Base-by-base conservation (phyloP, 495 filamentous ascomycete species). In the Hyaloscypha finlandica region DNA sequence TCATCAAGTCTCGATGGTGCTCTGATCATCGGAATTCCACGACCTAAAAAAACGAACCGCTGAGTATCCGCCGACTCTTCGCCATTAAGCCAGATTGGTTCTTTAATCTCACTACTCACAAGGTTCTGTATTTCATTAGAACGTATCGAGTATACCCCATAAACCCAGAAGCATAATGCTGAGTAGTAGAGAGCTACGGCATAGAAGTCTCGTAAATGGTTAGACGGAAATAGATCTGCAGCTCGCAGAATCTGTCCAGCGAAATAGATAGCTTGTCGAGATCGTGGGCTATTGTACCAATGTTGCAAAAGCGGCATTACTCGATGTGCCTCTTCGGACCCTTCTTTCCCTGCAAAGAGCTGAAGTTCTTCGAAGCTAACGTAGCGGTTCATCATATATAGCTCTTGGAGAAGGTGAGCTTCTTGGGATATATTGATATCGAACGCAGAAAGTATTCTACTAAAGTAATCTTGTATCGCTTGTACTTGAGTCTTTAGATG, bases 331-430 rank as follows among this genome's bases (percentile, higher is more conserved):
- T 87, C 85, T 61, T 87, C 83, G 59, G 86, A 82, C 63, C 85
- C 86, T 59, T 89, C 85, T 45, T 88, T 84, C 0, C 86, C 86
- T 0, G 85, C 84, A 63, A 89, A 87, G 2, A 86, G 81, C 64
- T 90, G 87, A 0, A 89, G 79, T 54, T 89, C 86, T 56, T 88
- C 86, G 0, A 89, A 78, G 0, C 85, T 85, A 66, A 88, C 81
- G 74, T 88, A 77, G 1, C 89, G 74, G 65, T 86, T 81, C 80
- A 89, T 83, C 4, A 84, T 77, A 2, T 87, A 74, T 0, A 87
- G 77, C n/a, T n/a, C n/a, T n/a, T n/a, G n/a, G n/a, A n/a, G n/a
- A n/a, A n/a, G n/a, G n/a, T n/a, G n/a, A n/a, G n/a, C n/a, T n/a
- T n/a, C n/a, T n/a, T n/a, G n/a, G n/a, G n/a, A n/a, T n/a, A n/a